Percentiles rank a stretch among this genome's conserved stretches.
phyloP scores from a whole-genome alignment of 495 filamentous ascomycete genomes.

The Neurospora sp. region DNA sequence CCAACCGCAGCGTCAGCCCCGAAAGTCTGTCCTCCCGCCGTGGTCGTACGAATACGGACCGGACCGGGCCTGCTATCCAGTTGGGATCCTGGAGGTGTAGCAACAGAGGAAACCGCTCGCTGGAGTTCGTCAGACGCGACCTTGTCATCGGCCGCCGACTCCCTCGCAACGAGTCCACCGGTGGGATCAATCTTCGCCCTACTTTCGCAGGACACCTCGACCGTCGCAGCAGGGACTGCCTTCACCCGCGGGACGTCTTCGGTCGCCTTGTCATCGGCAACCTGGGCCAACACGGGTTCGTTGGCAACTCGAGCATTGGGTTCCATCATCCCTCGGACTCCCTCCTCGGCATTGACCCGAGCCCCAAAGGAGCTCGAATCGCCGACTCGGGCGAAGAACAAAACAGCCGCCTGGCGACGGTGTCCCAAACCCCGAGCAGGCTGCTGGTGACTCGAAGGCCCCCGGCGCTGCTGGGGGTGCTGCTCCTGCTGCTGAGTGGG shows the following conservation, averaged over 20 bases:
- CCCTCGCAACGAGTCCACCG: background rate
- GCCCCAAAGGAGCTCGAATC: background rate
- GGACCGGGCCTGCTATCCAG: background rate
- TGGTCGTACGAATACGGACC: background rate
- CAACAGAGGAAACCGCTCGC: background rate
- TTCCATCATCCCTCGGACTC: background rate
- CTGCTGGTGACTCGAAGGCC: background rate
- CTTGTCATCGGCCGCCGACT: background rate
- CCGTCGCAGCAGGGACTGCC: background rate
- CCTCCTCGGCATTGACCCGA: background rate
- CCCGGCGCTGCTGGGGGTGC: background rate
- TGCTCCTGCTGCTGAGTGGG: background rate
- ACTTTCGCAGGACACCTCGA: background rate
- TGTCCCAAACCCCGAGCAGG: background rate
- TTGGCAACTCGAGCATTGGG: background rate
- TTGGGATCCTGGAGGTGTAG: background rate
- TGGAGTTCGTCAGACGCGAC: background rate
- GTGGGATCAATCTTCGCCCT: background rate
- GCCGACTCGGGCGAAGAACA: background rate
- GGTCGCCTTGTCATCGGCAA: background rate
- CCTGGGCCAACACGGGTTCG: background rate
- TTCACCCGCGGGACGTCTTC: background rate
- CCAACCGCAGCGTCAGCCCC: background rate
- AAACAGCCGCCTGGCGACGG: background rate
- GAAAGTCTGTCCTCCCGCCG: background rate